phyloP scores from a whole-genome alignment of 768 basidiomycete genomes.

The Russula vinacea region DNA sequence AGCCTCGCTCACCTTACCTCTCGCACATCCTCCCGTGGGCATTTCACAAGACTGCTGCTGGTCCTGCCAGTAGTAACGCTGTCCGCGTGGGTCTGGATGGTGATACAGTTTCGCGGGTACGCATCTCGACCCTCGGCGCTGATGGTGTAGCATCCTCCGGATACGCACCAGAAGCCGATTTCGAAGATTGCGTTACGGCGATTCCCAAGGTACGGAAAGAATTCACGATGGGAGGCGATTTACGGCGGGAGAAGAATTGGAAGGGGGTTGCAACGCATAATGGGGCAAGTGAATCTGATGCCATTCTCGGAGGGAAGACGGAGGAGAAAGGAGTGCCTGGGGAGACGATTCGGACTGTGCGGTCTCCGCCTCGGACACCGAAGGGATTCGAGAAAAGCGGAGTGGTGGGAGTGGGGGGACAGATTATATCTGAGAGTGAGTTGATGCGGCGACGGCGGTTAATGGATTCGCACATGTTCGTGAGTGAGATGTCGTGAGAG shows the following conservation, averaged over 20 bases:
- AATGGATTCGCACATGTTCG: slow-evolving; percentile 68
- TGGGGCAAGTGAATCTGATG: not conserved
- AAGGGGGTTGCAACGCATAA: slow-evolving; percentile 15
- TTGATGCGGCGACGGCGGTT: slow-evolving; percentile 75
- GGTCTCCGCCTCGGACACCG: slow-evolving; percentile 23
- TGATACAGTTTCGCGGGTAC: slow-evolving; percentile 12
- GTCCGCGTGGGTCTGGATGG: not conserved
- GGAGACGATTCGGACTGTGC: not conserved
- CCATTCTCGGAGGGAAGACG: not conserved
- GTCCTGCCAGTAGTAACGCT: not conserved
- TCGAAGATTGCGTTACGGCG: slow-evolving; percentile 71
- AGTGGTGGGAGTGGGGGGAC: slow-evolving; percentile 58
- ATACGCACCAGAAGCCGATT: slow-evolving; percentile 56
- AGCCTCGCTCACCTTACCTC: slow-evolving; percentile 19
- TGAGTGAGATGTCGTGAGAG: slow-evolving; percentile 20
- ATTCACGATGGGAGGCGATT: slow-evolving; percentile 30
- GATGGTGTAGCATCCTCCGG: slow-evolving; percentile 37
- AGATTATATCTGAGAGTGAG: slow-evolving; percentile 74
- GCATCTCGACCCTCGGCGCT: slow-evolving; percentile 17
- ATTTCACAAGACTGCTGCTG: not conserved
- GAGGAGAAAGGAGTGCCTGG: not conserved
- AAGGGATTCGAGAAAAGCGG: slow-evolving; percentile 25
- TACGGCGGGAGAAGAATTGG: slow-evolving; percentile 19
- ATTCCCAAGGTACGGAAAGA: slow-evolving; percentile 50
- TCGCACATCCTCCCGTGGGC: slow-evolving; percentile 27